Evolutionary conservation across 345 rosid species (phyloP).

Genomic region (Carallia brachiata): DNA sequence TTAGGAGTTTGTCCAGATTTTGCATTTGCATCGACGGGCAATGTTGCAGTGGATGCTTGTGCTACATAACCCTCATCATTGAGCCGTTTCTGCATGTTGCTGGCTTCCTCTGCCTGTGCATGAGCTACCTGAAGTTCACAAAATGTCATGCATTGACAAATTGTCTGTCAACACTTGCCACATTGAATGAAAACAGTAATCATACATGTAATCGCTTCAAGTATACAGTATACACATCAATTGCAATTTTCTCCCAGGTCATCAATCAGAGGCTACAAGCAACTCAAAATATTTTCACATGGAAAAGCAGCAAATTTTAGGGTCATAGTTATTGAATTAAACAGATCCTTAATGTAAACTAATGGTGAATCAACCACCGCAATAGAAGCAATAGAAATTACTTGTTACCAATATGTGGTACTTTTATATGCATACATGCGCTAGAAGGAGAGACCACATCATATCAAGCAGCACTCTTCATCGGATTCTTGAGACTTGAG

Average conservation of each 20-base stretch:
- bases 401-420: no score
- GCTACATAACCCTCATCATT: slow-evolving; percentile 47
- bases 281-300: background rate
- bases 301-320: background rate
- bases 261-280: background rate
- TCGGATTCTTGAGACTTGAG: no score
- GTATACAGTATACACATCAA: background rate
- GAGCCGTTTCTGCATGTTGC: slow-evolving; percentile 63
- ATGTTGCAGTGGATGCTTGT: slow-evolving; percentile 31
- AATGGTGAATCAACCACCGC: background rate
- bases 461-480: no score
- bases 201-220: background rate
- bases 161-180: background rate
- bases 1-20: slow-evolving; percentile 52
- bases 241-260: background rate
- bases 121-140: slow-evolving; percentile 60
- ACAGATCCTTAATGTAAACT: background rate
- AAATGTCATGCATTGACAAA: background rate
- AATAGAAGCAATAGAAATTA: background rate
- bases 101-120: slow-evolving; percentile 71
- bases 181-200: background rate
- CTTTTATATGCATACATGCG: no score
- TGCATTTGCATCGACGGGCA: slow-evolving; percentile 30
- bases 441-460: no score
- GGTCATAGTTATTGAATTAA: background rate